A percentile compares a stretch with the other conserved stretches of the same genome.
Conservation (phyloP, 768 basidiomycete species). For the Lentinus brumalis region DNA sequence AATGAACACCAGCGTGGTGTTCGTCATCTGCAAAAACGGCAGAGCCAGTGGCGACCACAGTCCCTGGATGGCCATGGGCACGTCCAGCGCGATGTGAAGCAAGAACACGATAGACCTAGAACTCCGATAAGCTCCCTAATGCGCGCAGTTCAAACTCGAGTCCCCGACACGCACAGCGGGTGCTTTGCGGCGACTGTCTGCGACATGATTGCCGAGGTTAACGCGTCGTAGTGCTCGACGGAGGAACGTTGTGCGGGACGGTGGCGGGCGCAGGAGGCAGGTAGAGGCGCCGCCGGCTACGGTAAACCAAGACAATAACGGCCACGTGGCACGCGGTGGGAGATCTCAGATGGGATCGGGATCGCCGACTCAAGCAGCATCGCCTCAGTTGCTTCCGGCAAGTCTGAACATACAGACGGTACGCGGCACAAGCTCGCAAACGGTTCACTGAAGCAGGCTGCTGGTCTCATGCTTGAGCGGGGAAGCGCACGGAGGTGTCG, state of each 20-base stretch:
- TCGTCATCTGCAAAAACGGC: slow-evolving; percentile 81
- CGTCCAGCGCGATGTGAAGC: slow-evolving; percentile 77
- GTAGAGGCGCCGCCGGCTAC: background rate
- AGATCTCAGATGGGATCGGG: slow-evolving; percentile 16
- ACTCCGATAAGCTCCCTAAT: background rate
- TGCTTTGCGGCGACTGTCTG: slow-evolving; percentile 9
- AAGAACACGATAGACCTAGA: slow-evolving; percentile 69
- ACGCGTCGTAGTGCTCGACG: background rate
- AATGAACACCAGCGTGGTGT: slow-evolving; percentile 74
- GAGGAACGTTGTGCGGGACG: background rate
- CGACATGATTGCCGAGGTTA: slow-evolving; percentile 17
- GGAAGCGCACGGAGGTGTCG: background rate
- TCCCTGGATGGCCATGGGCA: slow-evolving; percentile 77
- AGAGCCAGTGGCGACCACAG: slow-evolving; percentile 60
- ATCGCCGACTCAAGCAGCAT: slow-evolving; percentile 3
- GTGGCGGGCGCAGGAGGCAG: slow-evolving; percentile 2
- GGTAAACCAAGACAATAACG: slow-evolving; percentile 1
- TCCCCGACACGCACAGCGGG: slow-evolving; percentile 22
- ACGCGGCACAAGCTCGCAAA: background rate
- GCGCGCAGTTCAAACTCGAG: background rate
- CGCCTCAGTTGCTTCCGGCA: background rate
- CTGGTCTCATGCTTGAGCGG: background rate
- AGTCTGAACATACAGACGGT: background rate
- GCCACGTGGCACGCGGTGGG: slow-evolving; percentile 13
- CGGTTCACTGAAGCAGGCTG: background rate